These are phyloP conservation scores for Pythium sp. DNA, from an alignment of 352 stramenopile genomes.

Conservation along the genomic window DNA sequence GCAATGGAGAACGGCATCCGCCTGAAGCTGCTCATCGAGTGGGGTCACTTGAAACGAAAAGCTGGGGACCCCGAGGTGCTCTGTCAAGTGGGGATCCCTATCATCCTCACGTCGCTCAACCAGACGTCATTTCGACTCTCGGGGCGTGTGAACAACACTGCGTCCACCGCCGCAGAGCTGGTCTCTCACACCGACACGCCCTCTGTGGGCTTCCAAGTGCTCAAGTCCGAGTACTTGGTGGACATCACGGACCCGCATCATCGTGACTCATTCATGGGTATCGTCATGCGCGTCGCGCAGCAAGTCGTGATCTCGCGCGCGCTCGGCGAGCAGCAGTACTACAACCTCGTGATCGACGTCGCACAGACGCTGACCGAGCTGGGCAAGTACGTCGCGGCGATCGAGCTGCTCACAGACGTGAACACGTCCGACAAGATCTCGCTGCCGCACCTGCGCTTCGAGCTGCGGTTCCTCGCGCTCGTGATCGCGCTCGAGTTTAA, in stretches of 20 bases:
- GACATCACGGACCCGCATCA: slow-evolving; percentile 72
- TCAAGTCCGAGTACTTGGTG: slow-evolving; percentile 82
- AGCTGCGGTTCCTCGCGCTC: slow-evolving; percentile 80
- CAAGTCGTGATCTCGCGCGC: slow-evolving; percentile 78
- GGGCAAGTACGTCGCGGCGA: slow-evolving; percentile 79
- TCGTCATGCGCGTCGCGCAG: slow-evolving; percentile 81
- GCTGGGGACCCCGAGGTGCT: slow-evolving; percentile 69
- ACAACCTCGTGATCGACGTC: slow-evolving; percentile 77
- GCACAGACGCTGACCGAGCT: slow-evolving; percentile 75
- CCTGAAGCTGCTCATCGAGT: slow-evolving; percentile 77
- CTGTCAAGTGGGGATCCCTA: slow-evolving; percentile 79
- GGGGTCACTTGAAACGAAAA: slow-evolving; percentile 69
- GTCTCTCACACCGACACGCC: slow-evolving; percentile 58
- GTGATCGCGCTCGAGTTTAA: slow-evolving; percentile 83
- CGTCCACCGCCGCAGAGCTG: slow-evolving; percentile 48
- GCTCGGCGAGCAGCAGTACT: slow-evolving; percentile 71
- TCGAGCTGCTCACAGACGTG: slow-evolving; percentile 83
- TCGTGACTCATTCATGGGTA: slow-evolving; percentile 81
- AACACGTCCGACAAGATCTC: slow-evolving; percentile 86
- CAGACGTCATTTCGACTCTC: slow-evolving; percentile 75
- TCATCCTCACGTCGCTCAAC: slow-evolving; percentile 79
- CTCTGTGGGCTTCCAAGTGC: slow-evolving; percentile 70
- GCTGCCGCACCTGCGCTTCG: slow-evolving; percentile 65
- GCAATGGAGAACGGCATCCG: slow-evolving; percentile 86
- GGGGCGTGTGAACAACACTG: slow-evolving; percentile 55